Percentiles rank a stretch among this genome's conserved stretches.
phyloP scores from a whole-genome alignment of 345 rosid genomes.

The Lepidium africanum region DNA sequence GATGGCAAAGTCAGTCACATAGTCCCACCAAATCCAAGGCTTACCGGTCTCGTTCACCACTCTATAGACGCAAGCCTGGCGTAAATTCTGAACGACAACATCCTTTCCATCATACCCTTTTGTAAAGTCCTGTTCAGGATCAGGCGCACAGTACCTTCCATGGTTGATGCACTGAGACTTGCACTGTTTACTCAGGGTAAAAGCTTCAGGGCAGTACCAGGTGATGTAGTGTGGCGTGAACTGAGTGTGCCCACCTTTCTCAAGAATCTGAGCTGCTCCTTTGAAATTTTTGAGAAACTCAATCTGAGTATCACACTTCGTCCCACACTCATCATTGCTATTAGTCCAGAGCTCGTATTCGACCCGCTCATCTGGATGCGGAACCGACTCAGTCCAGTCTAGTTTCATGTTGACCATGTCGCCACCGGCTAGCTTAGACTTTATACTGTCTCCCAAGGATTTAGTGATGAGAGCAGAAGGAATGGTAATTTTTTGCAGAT shows the following conservation, averaged over 20 bases:
- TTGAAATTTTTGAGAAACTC: constrained; percentile 53
- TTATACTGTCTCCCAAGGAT: constrained; percentile 39
- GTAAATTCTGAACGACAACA: constrained; percentile 49
- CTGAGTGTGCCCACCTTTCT: constrained; percentile 54
- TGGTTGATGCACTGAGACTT: constrained; percentile 62
- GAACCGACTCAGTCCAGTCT: constrained; percentile 59
- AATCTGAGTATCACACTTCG: constrained; percentile 50
- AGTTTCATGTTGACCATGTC: constrained; percentile 45
- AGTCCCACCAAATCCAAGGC: constrained; percentile 69
- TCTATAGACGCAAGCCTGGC: constrained; percentile 49
- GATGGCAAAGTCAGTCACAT: constrained; percentile 50
- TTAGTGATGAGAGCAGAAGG: constrained; percentile 51
- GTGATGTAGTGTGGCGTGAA: constrained; percentile 54
- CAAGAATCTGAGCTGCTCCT: constrained; percentile 59
- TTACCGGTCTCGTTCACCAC: constrained; percentile 46
- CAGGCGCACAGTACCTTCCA: constrained; percentile 62
- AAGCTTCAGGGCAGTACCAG: constrained; percentile 58
- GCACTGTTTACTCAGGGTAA: constrained; percentile 48
- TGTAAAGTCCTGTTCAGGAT: constrained; percentile 56
- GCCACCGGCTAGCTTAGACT: constrained; percentile 35
- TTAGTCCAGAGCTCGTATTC: constrained; percentile 60
- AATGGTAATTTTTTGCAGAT: constrained; percentile 43
- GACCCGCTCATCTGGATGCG: constrained; percentile 56
- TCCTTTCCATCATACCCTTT: constrained; percentile 59
- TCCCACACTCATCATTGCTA: constrained; percentile 54